A percentile compares a stretch with the other conserved stretches of the same genome.
phyloP scores from a whole-genome alignment of 352 stramenopile species.

The Halophytophthora polymorphica region DNA sequence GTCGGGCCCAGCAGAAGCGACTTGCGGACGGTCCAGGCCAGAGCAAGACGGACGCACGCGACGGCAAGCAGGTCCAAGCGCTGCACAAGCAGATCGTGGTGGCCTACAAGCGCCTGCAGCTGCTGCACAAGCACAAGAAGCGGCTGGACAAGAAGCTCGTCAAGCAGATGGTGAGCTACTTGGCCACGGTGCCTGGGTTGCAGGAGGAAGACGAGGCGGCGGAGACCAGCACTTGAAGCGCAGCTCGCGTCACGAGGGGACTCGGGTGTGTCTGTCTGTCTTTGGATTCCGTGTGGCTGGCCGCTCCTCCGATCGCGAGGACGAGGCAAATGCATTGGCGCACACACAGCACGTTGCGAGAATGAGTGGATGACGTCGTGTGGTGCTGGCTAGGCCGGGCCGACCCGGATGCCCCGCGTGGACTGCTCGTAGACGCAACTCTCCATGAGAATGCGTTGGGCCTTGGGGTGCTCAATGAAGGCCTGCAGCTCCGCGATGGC shows the following conservation, averaged over 20 bases:
- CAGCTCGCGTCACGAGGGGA: not conserved
- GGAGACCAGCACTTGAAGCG: constrained; percentile 3
- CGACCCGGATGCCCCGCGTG: constrained; percentile 70
- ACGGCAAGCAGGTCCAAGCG: constrained; percentile 30
- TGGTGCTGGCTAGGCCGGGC: constrained; percentile 33
- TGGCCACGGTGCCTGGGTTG: constrained; percentile 62
- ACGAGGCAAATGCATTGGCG: not conserved
- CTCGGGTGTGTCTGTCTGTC: no score
- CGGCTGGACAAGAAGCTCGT: constrained; percentile 77
- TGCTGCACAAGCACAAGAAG: constrained; percentile 73
- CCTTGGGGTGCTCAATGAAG: constrained; percentile 73
- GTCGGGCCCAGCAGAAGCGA: constrained; percentile 40
- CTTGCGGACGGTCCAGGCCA: constrained; percentile 23
- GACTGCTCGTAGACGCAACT: constrained; percentile 53
- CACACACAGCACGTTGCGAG: no score
- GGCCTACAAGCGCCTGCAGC: constrained; percentile 74
- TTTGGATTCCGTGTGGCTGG: no score
- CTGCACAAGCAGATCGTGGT: constrained; percentile 48
- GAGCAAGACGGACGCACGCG: constrained; percentile 31
- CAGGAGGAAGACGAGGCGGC: constrained; percentile 27
- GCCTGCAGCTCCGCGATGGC: constrained; percentile 67
- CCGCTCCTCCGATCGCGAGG: no score
- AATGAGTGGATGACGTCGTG: not conserved
- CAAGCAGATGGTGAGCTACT: constrained; percentile 82
- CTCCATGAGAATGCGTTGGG: constrained; percentile 67